phyloP scores from a whole-genome alignment of 2,329 filamentous ascomycete genomes.

The Fusarium chlamydosporum region DNA sequence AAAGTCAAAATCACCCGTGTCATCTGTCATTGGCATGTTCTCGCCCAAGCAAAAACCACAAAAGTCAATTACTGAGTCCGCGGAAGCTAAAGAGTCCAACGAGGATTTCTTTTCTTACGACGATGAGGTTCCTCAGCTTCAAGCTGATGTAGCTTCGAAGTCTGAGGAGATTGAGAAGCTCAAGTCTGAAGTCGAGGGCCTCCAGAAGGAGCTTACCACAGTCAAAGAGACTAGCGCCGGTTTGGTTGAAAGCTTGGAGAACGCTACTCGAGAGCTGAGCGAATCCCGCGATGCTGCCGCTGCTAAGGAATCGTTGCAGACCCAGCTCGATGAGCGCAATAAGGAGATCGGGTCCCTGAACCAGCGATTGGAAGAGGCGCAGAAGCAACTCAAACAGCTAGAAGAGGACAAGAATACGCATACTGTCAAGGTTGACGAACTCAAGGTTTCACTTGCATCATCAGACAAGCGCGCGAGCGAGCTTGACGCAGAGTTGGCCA shows the following conservation, averaged over 20 bases:
- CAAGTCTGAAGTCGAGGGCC: constrained; percentile 74
- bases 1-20: constrained; percentile 62
- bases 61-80: constrained; percentile 49
- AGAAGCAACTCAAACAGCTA: constrained; percentile 62
- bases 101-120: constrained; percentile 96
- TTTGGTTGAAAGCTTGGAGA: constrained; percentile 77
- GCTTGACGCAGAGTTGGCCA: constrained; percentile 60
- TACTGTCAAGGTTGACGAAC: constrained; percentile 55
- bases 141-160: constrained; percentile 79
- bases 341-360: constrained; percentile 65
- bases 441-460: constrained; percentile 55
- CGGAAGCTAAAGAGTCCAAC: constrained; percentile 52
- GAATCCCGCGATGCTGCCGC: constrained; percentile 60
- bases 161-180: constrained; percentile 79
- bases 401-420: constrained; percentile 56
- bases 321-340: constrained; percentile 64
- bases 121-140: constrained; percentile 85
- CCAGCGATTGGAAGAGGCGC: constrained; percentile 61
- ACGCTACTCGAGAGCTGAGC: constrained; percentile 73
- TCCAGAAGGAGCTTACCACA: constrained; percentile 79
- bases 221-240: constrained; percentile 78
- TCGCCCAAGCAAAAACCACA: constrained; percentile 63
- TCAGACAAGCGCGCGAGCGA: constrained; percentile 56
- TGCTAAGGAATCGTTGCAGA: constrained; percentile 62
- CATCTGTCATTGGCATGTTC: constrained; percentile 64